Base-by-base conservation (phyloP, 176 grass and related monocot species). In the Bonia amplexicaulis region DNA sequence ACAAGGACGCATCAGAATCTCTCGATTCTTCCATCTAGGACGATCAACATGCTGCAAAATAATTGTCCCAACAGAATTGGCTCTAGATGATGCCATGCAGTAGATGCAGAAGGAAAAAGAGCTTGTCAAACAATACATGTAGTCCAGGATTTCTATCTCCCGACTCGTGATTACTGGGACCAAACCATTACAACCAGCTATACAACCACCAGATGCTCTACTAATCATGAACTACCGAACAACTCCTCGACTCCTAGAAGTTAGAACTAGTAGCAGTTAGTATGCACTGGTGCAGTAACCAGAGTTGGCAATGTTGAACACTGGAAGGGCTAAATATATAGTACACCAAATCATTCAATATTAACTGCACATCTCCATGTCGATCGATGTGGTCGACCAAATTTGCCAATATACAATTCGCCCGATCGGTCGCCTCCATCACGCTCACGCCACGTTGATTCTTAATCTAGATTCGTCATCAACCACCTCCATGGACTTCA, bases 301-400 rank as follows among this genome's bases (percentile, higher is more conserved):
- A 13, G 76, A 63, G 76, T 42, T 78, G 58, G n/a, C 58, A 22
- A 31, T 65, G 76, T 26, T 79, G 58, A 79, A 65, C 9, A 33
- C 6, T 17, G n/a, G 12, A 78, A n/a, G n/a, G n/a, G n/a, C n/a
- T n/a, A n/a, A n/a, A n/a, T n/a, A n/a, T n/a, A n/a, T n/a, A n/a
- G n/a, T n/a, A n/a, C n/a, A n/a, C n/a, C n/a, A n/a, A 49, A 69
- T 22, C 48, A 45, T 51, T 49, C 29, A 27, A 45, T 69, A 64
- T 47, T 12, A 31, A 16, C 63, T 73, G 81, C 87, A 79, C 81
- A 73, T 88, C 74, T 45, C 23, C 44, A 31, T 39, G 54, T 31
- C 42, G 65, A 78, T 40, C 16, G 80, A 77, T 13, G 16, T 4
- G 42, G 66, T 42, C 80, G 25, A 41, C 62, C 17, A 12, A 53